Evolutionary conservation across 2,329 filamentous ascomycete genomes (phyloP).

Genomic region (Colletotrichum tamarilloi): DNA sequence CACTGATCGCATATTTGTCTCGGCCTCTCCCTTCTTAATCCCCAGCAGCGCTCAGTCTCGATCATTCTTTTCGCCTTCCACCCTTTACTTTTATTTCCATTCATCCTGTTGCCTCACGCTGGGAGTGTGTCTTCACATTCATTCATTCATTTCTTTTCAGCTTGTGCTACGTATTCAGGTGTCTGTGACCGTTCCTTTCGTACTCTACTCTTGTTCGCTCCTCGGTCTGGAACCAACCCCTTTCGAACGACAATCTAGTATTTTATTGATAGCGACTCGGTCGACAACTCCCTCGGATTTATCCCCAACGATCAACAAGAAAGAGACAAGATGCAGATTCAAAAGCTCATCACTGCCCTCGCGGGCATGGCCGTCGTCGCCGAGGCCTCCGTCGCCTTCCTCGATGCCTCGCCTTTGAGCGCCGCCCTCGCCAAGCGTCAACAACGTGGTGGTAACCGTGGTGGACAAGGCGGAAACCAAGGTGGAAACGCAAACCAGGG

Average conservation of each 20-base stretch:
- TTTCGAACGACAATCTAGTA: conserved; percentile 39
- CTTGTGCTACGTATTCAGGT: conserved; percentile 46
- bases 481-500: conserved; percentile 39
- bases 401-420: conserved; percentile 47
- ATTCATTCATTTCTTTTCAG: conserved; percentile 51
- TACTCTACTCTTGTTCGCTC: conserved; percentile 46
- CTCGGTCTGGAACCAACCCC: conserved; percentile 63
- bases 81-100: conserved; percentile 37
- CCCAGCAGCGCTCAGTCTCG: conserved; percentile 32
- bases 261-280: conserved; percentile 36
- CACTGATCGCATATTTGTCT: conserved; percentile 46
- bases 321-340: conserved; percentile 61
- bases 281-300: conserved; percentile 34
- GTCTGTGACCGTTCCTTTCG: conserved; percentile 60
- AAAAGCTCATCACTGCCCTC: conserved; percentile 58
- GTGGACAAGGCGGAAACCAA: conserved; percentile 35
- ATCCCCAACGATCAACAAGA: conserved; percentile 5
- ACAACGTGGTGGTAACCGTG: conserved; percentile 38
- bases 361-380: conserved; percentile 57
- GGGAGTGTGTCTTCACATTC: conserved; percentile 65
- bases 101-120: conserved; percentile 51
- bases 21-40: conserved; percentile 40
- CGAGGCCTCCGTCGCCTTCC: conserved; percentile 57
- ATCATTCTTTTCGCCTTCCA: conserved; percentile 43
- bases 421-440: conserved; percentile 55